Percentiles rank a stretch among this genome's conserved stretches.
Evolutionary conservation across 2,329 filamentous ascomycete genomes (phyloP).

Genomic region (Alternaria sp.): DNA sequence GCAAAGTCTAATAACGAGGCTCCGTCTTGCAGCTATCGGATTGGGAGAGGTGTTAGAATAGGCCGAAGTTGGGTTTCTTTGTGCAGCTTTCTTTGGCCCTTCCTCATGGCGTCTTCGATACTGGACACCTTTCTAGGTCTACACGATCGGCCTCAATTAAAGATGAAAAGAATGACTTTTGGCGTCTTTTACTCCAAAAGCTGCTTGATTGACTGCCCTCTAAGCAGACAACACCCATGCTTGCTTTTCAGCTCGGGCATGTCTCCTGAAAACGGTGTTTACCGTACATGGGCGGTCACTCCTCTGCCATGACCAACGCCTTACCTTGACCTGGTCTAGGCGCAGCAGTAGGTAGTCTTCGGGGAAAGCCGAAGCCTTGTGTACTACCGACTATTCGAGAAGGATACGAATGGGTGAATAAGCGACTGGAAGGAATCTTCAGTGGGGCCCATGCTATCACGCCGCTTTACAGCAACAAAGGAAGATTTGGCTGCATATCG

Average conservation of each 20-base stretch:
- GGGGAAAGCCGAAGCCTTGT: constrained; percentile 1
- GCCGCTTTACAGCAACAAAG: background rate
- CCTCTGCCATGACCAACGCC: background rate
- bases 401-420: background rate
- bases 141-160: background rate
- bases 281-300: background rate
- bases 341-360: background rate
- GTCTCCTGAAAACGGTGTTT: background rate
- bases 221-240: background rate
- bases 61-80: background rate
- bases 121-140: background rate
- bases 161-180: background rate
- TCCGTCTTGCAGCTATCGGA: background rate
- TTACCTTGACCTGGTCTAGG: background rate
- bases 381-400: background rate
- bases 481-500: constrained; percentile 1
- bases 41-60: background rate
- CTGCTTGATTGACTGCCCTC: background rate
- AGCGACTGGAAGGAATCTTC: constrained; percentile 2
- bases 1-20: background rate
- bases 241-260: background rate
- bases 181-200: background rate
- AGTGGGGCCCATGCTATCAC: background rate
- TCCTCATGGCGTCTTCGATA: background rate
- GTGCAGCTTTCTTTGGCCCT: background rate